Percentiles rank a stretch among this genome's conserved stretches.
These are phyloP conservation scores for Podosphaera xanthii DNA, from an alignment of 2,329 filamentous ascomycete species.

Conservation along the genomic window DNA sequence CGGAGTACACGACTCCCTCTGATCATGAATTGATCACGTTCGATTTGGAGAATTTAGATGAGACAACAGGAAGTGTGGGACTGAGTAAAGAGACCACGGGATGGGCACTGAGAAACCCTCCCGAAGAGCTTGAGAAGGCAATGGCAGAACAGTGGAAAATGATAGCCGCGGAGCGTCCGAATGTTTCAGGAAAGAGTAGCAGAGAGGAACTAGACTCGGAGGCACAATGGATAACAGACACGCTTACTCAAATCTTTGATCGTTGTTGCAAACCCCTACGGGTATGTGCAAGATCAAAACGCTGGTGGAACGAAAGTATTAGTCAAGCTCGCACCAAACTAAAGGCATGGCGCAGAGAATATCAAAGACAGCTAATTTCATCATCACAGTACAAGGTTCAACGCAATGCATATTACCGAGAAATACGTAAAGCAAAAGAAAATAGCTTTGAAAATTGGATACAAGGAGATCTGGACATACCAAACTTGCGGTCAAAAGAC, in stretches of 20 bases:
- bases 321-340: background rate
- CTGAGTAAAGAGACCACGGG: background rate
- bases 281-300: background rate
- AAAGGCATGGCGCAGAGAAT: background rate
- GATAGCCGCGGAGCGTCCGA: no score
- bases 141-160: background rate
- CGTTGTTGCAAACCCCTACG: background rate
- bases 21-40: background rate
- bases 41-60: background rate
- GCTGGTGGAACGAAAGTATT: background rate
- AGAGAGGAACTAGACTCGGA: background rate
- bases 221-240: background rate
- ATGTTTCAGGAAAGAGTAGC: no score
- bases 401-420: background rate
- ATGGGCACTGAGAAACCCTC: background rate
- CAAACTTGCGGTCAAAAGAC: no score
- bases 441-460: no score
- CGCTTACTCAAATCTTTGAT: background rate
- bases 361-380: background rate
- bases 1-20: background rate
- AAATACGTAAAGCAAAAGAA: no score
- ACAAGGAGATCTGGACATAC: no score
- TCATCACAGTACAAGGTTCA: background rate
- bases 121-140: background rate
- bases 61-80: background rate